A percentile compares a stretch with the other conserved stretches of the same genome.
These are phyloP conservation scores for Cucumis hystrix DNA, from an alignment of 306 rosid species.

Conservation along the genomic window DNA sequence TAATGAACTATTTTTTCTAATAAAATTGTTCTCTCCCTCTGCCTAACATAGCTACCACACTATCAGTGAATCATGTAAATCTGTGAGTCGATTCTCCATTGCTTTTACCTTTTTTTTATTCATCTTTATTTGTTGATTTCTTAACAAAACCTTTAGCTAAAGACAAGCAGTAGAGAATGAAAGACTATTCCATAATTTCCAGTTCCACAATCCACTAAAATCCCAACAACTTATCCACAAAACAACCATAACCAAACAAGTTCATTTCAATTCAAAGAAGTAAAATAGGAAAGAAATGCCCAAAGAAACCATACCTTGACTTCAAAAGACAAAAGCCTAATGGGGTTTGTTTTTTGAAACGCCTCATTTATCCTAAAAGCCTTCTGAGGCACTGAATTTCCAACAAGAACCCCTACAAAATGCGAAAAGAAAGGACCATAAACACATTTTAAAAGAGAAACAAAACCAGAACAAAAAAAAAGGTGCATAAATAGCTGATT, in stretches of 20 bases:
- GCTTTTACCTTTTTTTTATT: too few relatives aligned
- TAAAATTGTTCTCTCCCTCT: too few relatives aligned
- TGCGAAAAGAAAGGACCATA: not conserved
- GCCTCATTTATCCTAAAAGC: slow-evolving; percentile 39
- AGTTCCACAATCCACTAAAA: not conserved
- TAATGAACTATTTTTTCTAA: not conserved
- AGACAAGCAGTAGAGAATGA: not conserved
- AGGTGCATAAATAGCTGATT: not conserved
- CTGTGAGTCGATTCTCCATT: too few relatives aligned
- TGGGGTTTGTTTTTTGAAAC: slow-evolving; percentile 40
- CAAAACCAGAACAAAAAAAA: not conserved
- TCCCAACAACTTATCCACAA: not conserved
- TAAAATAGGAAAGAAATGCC: not conserved
- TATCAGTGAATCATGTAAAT: too few relatives aligned
- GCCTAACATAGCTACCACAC: too few relatives aligned
- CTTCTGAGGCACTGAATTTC: slow-evolving; percentile 32
- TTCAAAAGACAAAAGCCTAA: slow-evolving; percentile 44
- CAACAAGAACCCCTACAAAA: slow-evolving; percentile 25
- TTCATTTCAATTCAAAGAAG: not conserved
- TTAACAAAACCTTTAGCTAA: not conserved
- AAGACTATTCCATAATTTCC: not conserved
- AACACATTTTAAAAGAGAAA: not conserved
- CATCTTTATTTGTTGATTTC: too few relatives aligned
- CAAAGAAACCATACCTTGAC: slow-evolving; percentile 46
- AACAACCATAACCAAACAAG: not conserved